These are phyloP conservation scores for Pyronema omphalodes DNA, from an alignment of 495 filamentous ascomycete genomes.

Conservation along the genomic window DNA sequence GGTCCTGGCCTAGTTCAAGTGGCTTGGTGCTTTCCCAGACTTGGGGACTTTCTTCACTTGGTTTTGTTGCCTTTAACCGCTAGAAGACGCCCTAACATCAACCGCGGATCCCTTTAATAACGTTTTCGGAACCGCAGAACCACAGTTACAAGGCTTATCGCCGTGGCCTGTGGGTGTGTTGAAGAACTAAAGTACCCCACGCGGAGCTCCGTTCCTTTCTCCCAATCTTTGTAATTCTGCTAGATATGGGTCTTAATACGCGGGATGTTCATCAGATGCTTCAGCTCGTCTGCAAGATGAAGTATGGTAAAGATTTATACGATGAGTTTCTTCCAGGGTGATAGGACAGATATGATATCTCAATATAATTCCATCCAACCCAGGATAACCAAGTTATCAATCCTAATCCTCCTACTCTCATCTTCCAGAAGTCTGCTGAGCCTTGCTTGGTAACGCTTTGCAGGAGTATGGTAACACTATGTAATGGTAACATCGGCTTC, in stretches of 20 bases:
- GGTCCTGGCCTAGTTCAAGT: neutral
- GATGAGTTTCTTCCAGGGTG: neutral
- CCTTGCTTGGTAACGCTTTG: neutral
- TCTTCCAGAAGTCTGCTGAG: neutral
- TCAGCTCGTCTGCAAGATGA: neutral
- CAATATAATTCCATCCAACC: neutral
- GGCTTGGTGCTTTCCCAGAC: too few species aligned
- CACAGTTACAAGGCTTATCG: neutral
- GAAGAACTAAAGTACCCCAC: neutral
- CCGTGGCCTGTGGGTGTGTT: neutral
- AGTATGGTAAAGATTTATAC: neutral
- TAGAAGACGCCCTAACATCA: neutral
- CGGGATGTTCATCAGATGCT: neutral
- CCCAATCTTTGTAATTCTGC: neutral
- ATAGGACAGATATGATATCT: neutral
- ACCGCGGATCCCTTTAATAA: conserved; percentile 2
- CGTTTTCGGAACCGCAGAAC: neutral
- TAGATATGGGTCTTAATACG: neutral
- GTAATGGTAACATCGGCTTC: neutral
- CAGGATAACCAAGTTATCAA: neutral
- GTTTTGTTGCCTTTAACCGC: neutral
- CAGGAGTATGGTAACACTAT: neutral
- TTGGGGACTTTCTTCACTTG: too few species aligned
- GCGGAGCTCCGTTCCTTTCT: neutral
- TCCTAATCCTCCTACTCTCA: neutral